Evolutionary conservation across 1,139 yeast genomes (phyloP).

Genomic region (Oligophagozyma castellii): DNA sequence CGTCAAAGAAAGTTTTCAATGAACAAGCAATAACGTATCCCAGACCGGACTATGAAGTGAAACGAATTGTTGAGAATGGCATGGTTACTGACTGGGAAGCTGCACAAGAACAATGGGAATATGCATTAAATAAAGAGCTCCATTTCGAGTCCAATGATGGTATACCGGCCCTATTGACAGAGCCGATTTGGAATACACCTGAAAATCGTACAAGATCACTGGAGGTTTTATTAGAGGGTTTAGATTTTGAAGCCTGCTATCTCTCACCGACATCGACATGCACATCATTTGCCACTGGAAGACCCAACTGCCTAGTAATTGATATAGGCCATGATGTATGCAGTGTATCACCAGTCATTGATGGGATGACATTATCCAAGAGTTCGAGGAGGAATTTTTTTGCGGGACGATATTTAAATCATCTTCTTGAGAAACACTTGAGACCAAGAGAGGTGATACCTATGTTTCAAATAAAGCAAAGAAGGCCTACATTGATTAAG

Average conservation of each 20-base stretch:
- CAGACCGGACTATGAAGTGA: slow-evolving; percentile 36
- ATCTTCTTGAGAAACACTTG: slow-evolving; percentile 12
- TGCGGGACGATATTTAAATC: slow-evolving; percentile 42
- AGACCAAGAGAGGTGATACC: slow-evolving; percentile 22
- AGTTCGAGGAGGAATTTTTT: slow-evolving; percentile 57
- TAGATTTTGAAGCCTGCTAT: slow-evolving; percentile 76
- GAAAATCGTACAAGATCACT: slow-evolving; percentile 58
- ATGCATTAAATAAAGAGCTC: slow-evolving; percentile 30
- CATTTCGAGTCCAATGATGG: slow-evolving; percentile 22
- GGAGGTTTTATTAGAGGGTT: slow-evolving; percentile 61
- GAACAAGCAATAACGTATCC: slow-evolving; percentile 51
- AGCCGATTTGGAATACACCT: slow-evolving; percentile 50
- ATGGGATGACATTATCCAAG: slow-evolving; percentile 73
- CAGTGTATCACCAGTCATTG: slow-evolving; percentile 85
- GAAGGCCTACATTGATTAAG: slow-evolving; percentile 18
- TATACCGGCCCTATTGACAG: slow-evolving; percentile 27
- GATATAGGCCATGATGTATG: slow-evolving; percentile 81
- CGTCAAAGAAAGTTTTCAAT: slow-evolving; percentile 26
- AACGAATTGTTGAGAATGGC: slow-evolving; percentile 48
- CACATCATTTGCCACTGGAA: slow-evolving; percentile 83
- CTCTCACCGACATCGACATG: slow-evolving; percentile 80
- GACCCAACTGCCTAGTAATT: slow-evolving; percentile 86
- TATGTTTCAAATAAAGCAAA: slow-evolving; percentile 19
- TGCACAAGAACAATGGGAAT: slow-evolving; percentile 51
- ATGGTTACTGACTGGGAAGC: slow-evolving; percentile 61